phyloP scores from a whole-genome alignment of 768 basidiomycete species.

The Nevesoporus exiguus region DNA sequence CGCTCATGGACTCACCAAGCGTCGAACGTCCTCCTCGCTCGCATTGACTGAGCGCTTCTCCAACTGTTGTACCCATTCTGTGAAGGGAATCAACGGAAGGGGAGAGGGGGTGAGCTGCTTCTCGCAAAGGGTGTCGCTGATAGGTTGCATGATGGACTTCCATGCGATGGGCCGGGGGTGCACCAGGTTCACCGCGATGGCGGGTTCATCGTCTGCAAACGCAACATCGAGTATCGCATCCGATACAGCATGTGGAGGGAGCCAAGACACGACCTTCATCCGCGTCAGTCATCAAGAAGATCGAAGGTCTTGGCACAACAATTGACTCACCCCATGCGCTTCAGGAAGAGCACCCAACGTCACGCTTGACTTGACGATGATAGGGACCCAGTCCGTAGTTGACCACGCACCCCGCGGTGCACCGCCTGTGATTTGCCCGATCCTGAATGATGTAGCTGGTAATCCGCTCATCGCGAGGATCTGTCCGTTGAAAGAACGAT shows the following conservation, averaged over 20 bases:
- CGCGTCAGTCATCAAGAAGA: not conserved
- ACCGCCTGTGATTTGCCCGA: slow-evolving; percentile 38
- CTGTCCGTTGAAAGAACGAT: slow-evolving; percentile 6
- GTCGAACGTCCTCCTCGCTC: slow-evolving; percentile 25
- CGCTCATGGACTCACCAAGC: slow-evolving; percentile 24
- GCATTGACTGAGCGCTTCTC: slow-evolving; percentile 8
- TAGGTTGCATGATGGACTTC: slow-evolving; percentile 20
- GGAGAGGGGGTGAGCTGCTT: slow-evolving; percentile 6
- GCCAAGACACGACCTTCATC: slow-evolving; percentile 28
- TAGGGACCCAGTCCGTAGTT: slow-evolving; percentile 36
- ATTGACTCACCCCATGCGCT: slow-evolving; percentile 24
- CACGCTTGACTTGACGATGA: slow-evolving; percentile 36
- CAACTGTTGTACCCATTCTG: slow-evolving; percentile 29
- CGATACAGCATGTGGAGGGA: slow-evolving; percentile 29
- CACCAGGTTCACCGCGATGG: slow-evolving; percentile 30
- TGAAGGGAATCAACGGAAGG: slow-evolving; percentile 32
- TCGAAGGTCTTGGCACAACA: too few species aligned
- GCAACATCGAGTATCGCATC: slow-evolving; percentile 28
- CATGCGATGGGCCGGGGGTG: slow-evolving; percentile 33
- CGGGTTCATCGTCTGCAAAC: slow-evolving; percentile 18
- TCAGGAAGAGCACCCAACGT: slow-evolving; percentile 30
- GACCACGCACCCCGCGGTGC: slow-evolving; percentile 37
- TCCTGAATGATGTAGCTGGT: slow-evolving; percentile 31
- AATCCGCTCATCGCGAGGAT: slow-evolving; percentile 34
- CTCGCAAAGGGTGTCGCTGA: slow-evolving; percentile 19